phyloP scores from a whole-genome alignment of 768 basidiomycete species.

The Termitomyces sp. region DNA sequence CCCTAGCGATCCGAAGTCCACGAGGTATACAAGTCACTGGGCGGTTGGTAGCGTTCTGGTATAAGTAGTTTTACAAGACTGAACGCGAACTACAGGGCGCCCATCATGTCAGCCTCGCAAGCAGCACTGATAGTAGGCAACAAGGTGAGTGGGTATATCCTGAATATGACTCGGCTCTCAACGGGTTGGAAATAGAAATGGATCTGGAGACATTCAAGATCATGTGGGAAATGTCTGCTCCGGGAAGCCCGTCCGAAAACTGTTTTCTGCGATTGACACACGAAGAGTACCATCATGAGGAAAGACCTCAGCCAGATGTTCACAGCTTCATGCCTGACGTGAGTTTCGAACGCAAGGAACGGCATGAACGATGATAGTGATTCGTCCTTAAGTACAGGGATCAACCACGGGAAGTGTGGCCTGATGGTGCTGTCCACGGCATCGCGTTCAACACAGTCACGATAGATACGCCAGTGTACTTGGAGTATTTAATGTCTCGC shows the following conservation, averaged over 20 bases:
- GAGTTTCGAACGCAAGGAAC: conserved; percentile 16
- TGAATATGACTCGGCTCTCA: neutral
- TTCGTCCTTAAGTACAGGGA: conserved; percentile 23
- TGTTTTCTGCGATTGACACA: conserved; percentile 67
- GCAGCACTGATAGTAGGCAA: conserved; percentile 42
- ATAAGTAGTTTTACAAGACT: neutral
- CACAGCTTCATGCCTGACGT: conserved; percentile 55
- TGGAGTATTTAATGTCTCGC: conserved; percentile 59
- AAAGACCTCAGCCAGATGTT: conserved; percentile 33
- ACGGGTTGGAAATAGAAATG: conserved; percentile 41
- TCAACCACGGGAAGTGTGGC: conserved; percentile 33
- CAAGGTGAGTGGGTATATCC: conserved; percentile 38
- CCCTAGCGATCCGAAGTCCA: conserved; percentile 65
- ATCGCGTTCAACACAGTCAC: conserved; percentile 59
- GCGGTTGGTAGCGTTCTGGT: conserved; percentile 46
- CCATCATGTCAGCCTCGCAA: conserved; percentile 65
- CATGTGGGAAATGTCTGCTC: conserved; percentile 70
- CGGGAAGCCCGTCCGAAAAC: conserved; percentile 49
- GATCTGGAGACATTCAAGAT: conserved; percentile 67
- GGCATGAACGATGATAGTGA: neutral
- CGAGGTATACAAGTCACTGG: conserved; percentile 79
- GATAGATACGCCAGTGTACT: conserved; percentile 61
- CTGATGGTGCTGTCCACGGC: conserved; percentile 38
- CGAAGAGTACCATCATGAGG: conserved; percentile 54
- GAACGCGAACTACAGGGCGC: conserved; percentile 54